Base-by-base conservation (phyloP, 306 rosid genomes). In the Pueraria montana region DNA sequence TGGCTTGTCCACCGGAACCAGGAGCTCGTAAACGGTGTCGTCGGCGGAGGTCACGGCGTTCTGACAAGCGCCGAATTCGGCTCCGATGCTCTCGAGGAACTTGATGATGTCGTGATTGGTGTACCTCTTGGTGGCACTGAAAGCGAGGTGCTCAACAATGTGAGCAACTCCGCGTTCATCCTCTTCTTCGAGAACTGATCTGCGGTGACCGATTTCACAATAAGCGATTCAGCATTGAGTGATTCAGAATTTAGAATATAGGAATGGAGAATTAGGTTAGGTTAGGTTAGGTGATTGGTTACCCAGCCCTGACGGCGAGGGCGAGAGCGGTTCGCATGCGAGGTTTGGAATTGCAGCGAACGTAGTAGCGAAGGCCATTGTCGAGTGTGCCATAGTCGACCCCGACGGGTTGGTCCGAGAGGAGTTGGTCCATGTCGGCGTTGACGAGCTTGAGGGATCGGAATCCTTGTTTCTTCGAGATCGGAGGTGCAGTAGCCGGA, bases 111-210 rank as follows among this genome's bases (percentile, higher is more conserved):
- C 99, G 74, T 93, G 98, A 74, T 96, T 92, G 66, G 93, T 92
- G 85, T 95, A 95, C 48, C 83, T 89, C 89, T 65, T 68, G 3
- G 98, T 93, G 74, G 99, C 99, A 82, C 98, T 95, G 76, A 95
- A 95, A 70, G 99, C 97, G 80, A 95, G 99, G 73, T 95, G 99
- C 91, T 95, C 99, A 59, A 95, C 92, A 77, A 95, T 89, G 90
- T 95, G 99, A 73, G 98, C 98, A 83, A 95, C 96, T 83, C 99
- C 99, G 11, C 99, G 98, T 63, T 95, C 97, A 45, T 92, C 94
- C 63, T 95, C 99, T 86, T 95, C 99, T 87, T 95, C 99, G 76
- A 93, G 86, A 87, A 95, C 96, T 89, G 98, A 95, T 84, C 99
- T 95, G 98, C 87, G 88, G 23, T 9, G 2, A 69, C 32, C 65